phyloP scores from a whole-genome alignment of 208 protist genomes.

The Novymonas esmeraldas region DNA sequence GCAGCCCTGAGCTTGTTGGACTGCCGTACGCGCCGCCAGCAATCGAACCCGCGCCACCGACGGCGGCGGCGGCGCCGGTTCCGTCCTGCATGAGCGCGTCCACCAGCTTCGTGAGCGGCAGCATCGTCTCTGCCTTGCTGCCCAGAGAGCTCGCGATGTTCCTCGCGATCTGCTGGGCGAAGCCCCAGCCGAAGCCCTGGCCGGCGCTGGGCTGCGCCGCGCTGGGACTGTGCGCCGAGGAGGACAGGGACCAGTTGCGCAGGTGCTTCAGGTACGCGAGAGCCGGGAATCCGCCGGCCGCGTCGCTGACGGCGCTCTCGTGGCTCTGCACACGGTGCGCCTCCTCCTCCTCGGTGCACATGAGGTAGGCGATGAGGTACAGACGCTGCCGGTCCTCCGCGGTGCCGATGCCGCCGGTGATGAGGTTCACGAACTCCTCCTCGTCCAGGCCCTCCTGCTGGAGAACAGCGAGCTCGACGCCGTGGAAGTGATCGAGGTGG shows the following conservation, averaged over 20 bases:
- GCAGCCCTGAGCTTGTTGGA: slow-evolving; percentile 8
- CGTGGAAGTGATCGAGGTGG: slow-evolving; percentile 84
- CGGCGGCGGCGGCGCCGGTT: slow-evolving; percentile 8
- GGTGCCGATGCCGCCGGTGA: slow-evolving; percentile 48
- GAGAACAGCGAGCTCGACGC: slow-evolving; percentile 78
- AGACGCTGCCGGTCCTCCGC: slow-evolving; percentile 77
- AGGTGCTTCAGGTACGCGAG: slow-evolving; percentile 81
- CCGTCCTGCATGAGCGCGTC: slow-evolving; percentile 83
- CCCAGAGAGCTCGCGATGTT: slow-evolving; percentile 80
- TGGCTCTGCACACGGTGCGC: slow-evolving; percentile 39
- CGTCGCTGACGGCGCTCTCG: slow-evolving; percentile 23
- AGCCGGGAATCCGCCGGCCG: slow-evolving; percentile 57
- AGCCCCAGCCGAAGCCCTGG: slow-evolving; percentile 79
- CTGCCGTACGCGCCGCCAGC: slow-evolving; percentile 18
- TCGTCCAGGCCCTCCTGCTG: slow-evolving; percentile 67
- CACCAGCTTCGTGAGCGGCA: slow-evolving; percentile 88
- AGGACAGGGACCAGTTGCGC: slow-evolving; percentile 68
- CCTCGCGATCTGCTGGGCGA: slow-evolving; percentile 87
- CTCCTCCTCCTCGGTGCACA: slow-evolving; percentile 61
- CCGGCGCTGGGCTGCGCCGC: slow-evolving; percentile 24
- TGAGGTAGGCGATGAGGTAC: slow-evolving; percentile 82
- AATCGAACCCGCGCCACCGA: slow-evolving; percentile 19
- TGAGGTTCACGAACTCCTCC: slow-evolving; percentile 68
- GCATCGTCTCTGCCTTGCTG: slow-evolving; percentile 55
- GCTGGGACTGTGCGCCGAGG: slow-evolving; percentile 11